Evolutionary conservation across 1,284 basidiomycete genomes (phyloP).

Genomic region (Irpex rosettiformis): DNA sequence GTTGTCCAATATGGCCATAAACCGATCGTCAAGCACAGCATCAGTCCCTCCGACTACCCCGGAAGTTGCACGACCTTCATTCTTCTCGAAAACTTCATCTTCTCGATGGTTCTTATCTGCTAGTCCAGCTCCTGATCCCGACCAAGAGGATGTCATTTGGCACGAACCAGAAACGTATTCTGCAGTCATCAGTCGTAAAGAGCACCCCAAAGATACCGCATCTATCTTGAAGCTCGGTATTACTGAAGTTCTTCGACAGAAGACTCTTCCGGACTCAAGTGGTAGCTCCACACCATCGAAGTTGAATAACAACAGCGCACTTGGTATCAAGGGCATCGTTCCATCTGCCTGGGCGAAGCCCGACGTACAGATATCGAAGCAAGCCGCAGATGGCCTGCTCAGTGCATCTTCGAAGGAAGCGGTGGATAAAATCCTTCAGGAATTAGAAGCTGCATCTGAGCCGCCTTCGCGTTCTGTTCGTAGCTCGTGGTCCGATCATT

Average conservation of each 20-base stretch:
- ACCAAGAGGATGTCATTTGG: constrained; percentile 55
- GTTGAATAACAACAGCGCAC: constrained; percentile 14
- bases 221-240: constrained; percentile 46
- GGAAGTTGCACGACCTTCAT: constrained; percentile 31
- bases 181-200: constrained; percentile 56
- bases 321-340: constrained; percentile 13
- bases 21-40: constrained; percentile 19
- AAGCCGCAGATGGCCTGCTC: constrained; percentile 50
- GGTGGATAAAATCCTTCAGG: constrained; percentile 48
- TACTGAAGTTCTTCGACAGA: constrained; percentile 57
- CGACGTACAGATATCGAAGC: constrained; percentile 50
- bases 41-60: constrained; percentile 24
- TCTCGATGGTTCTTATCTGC: constrained; percentile 45
- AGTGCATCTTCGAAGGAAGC: constrained; percentile 30
- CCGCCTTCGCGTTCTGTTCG: constrained; percentile 12
- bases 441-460: constrained; percentile 36
- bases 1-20: constrained; percentile 41
- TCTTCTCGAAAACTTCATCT: constrained; percentile 32
- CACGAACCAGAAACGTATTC: constrained; percentile 58
- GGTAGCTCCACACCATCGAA: constrained; percentile 13
- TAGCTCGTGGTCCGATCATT: constrained; percentile 23
- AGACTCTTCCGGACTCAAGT: constrained; percentile 30
- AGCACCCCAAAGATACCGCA: constrained; percentile 56
- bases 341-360: constrained; percentile 56
- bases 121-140: constrained; percentile 47